phyloP scores from a whole-genome alignment of 441 rosid species.

The Lepidium campestre region DNA sequence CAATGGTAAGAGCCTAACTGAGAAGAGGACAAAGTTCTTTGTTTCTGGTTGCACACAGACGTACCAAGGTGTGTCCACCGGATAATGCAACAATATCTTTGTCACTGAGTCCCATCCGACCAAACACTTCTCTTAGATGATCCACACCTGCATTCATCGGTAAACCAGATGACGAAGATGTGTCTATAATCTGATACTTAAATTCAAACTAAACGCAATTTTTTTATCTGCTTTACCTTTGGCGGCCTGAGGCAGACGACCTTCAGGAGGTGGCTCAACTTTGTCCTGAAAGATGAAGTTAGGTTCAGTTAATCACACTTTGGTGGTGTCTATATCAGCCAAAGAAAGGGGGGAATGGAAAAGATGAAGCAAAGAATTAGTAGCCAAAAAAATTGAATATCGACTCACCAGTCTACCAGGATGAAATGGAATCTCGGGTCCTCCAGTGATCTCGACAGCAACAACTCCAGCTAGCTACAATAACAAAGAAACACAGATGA shows the following conservation, averaged over 20 bases:
- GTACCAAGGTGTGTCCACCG: conserved; percentile 60
- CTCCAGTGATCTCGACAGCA: conserved; percentile 72
- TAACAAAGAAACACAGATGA: background rate
- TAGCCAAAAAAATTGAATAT: background rate
- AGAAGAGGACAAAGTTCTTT: background rate
- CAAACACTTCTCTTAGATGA: conserved; percentile 54
- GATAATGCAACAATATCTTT: conserved; percentile 52
- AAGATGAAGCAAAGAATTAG: background rate
- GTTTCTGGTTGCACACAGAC: background rate
- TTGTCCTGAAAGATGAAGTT: conserved; percentile 43
- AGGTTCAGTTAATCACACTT: background rate
- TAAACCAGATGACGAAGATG: background rate
- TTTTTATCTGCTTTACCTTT: conserved; percentile 35
- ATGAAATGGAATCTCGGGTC: conserved; percentile 74
- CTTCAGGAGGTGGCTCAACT: conserved; percentile 59
- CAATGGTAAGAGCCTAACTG: background rate
- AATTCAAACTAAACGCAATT: background rate
- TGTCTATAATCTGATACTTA: background rate
- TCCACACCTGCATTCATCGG: conserved; percentile 31
- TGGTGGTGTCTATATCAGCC: background rate
- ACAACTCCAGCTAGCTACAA: conserved; percentile 58
- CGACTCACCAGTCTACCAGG: conserved; percentile 55
- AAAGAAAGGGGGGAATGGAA: background rate
- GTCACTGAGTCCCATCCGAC: conserved; percentile 56
- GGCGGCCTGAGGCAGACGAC: conserved; percentile 65